Base-by-base conservation (phyloP, 768 basidiomycete genomes). In the Pholiota molesta region DNA sequence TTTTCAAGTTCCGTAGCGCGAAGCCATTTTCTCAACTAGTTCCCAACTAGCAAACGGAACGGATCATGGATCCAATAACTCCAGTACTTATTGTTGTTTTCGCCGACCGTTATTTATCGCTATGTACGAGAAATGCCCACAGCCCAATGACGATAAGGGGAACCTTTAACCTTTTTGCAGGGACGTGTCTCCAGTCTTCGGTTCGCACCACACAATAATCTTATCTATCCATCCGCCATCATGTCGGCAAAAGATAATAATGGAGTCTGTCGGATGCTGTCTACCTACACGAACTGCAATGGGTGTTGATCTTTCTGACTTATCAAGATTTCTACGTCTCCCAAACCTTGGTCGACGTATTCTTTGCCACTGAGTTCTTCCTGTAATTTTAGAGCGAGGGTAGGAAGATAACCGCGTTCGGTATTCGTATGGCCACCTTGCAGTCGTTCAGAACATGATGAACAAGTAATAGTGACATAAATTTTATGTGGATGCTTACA, bases 391-490 rank as follows among this genome's bases (percentile, higher is more conserved):
- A 78, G 74, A 40, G 88, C 88, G 33, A 98, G 83, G 23, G 86
- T 78, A 17, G 88, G 85, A 58, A 99, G 88, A 76, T 94, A 98
- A 0, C 94, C 94, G 33, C 96, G 91, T 77, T 99, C 97, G 47
- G 96, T 96, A 75, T 95, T 95, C 16, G 94, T 91, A 76, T 98
- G 97, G 17, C 93, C 93, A 72, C 91, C 92, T 93, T 66, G 40
- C 47, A 54, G 40, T 29, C 51, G 49, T 60, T 64, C 42, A 44
- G 49, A 55, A 21, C 55, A 26, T 40, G 59, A 55, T 72, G 44
- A 69, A 59, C 53, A 65, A 59, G 64, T 70, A 68, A 69, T 67
- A 59, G 67, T 71, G 59, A 69, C 71, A 71, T 65, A 72, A 72
- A 65, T 59, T 61, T 70, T 62, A 70, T 65, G 67, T 65, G 61